phyloP scores from a whole-genome alignment of 1,284 basidiomycete species.

The Ceratobasidium theobromae region DNA sequence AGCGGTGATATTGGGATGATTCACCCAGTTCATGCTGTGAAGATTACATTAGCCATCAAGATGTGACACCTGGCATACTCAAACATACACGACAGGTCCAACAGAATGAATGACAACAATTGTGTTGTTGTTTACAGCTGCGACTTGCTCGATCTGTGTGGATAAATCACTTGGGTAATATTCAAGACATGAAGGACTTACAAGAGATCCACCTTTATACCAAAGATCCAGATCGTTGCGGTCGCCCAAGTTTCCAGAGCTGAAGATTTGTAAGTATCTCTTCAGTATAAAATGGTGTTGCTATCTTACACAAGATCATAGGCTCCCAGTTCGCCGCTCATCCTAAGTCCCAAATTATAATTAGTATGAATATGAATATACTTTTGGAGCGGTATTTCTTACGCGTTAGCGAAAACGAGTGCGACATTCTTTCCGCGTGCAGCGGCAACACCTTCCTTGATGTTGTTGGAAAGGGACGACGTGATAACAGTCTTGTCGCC shows the following conservation, averaged over 20 bases:
- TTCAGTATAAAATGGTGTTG: background rate
- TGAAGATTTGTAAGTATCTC: background rate
- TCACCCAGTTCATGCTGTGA: slow-evolving; percentile 30
- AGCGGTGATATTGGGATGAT: slow-evolving; percentile 33
- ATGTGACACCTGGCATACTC: background rate
- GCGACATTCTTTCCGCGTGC: slow-evolving; percentile 35
- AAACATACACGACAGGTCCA: slow-evolving; percentile 38
- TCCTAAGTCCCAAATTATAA: slow-evolving; percentile 7
- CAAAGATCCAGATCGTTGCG: slow-evolving; percentile 36
- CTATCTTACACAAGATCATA: slow-evolving; percentile 30
- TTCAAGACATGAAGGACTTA: background rate
- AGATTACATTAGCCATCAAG: background rate
- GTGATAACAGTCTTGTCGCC: slow-evolving; percentile 26
- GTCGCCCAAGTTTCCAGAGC: slow-evolving; percentile 24
- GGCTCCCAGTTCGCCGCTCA: slow-evolving; percentile 33
- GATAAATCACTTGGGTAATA: background rate
- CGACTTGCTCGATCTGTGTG: slow-evolving; percentile 35
- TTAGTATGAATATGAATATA: background rate
- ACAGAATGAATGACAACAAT: slow-evolving; percentile 41
- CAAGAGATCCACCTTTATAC: slow-evolving; percentile 33
- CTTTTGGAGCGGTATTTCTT: background rate
- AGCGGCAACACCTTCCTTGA: slow-evolving; percentile 29
- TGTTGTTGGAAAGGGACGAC: slow-evolving; percentile 33
- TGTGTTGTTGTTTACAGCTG: slow-evolving; percentile 41
- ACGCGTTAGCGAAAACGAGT: slow-evolving; percentile 35